Conservation (phyloP, 1,284 basidiomycete genomes). For the Cryptococcus maquisensis region DNA sequence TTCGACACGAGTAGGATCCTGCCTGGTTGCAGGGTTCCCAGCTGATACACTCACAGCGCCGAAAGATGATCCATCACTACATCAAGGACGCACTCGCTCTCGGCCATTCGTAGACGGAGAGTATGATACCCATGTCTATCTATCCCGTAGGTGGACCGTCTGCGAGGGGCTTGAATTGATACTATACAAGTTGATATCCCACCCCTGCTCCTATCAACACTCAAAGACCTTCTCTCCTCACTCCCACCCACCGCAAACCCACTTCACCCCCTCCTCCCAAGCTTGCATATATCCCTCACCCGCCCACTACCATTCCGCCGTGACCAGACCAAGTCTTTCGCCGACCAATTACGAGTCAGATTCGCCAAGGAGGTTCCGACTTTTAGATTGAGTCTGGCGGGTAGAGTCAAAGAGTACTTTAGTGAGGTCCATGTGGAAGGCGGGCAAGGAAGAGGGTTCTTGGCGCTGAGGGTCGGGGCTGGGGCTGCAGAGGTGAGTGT, state of each 20-base stretch:
- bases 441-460: constrained; percentile 37
- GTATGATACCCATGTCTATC: constrained; percentile 45
- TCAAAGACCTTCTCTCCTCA: constrained; percentile 16
- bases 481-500: constrained; percentile 31
- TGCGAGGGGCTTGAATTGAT: neutral
- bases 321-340: constrained; percentile 29
- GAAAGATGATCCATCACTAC: constrained; percentile 36
- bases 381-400: constrained; percentile 25
- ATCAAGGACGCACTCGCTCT: constrained; percentile 42
- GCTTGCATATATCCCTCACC: constrained; percentile 45
- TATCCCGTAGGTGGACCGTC: constrained; percentile 19
- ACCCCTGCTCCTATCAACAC: constrained; percentile 4
- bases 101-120: constrained; percentile 47
- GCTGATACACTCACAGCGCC: constrained; percentile 9
- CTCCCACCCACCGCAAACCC: constrained; percentile 10
- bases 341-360: constrained; percentile 4
- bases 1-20: constrained; percentile 7
- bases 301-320: constrained; percentile 44
- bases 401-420: constrained; percentile 27
- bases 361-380: neutral
- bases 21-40: neutral
- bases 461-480: constrained; percentile 43
- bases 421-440: constrained; percentile 20
- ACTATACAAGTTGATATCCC: constrained; percentile 19
- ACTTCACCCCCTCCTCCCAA: constrained; percentile 21